Conservation (phyloP, 768 basidiomycete species). For the Coprinopsis sp. region DNA sequence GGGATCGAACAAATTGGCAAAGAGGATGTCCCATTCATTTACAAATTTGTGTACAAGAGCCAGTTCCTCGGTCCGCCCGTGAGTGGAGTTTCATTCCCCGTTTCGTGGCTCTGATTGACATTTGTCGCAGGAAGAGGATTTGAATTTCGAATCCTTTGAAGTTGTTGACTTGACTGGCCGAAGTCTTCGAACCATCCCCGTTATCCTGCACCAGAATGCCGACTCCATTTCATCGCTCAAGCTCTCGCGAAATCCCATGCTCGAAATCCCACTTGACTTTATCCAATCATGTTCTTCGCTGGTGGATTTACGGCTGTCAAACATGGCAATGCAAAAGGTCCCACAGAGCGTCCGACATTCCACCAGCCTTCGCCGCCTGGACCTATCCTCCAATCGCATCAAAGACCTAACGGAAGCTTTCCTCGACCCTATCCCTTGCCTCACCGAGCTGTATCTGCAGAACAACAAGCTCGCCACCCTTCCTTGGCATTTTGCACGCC, state of each 20-base stretch:
- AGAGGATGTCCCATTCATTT: slow-evolving; percentile 78
- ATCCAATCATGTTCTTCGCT: slow-evolving; percentile 82
- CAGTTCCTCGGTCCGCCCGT: slow-evolving; percentile 62
- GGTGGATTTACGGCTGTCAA: slow-evolving; percentile 78
- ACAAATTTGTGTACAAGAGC: slow-evolving; percentile 88
- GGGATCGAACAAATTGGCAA: slow-evolving; percentile 70
- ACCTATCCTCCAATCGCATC: slow-evolving; percentile 90
- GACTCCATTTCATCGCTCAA: slow-evolving; percentile 80
- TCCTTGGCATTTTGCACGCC: slow-evolving; percentile 78
- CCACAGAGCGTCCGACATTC: slow-evolving; percentile 80
- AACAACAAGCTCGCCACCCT: slow-evolving; percentile 90
- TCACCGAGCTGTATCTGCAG: slow-evolving; percentile 69
- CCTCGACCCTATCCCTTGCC: slow-evolving; percentile 68
- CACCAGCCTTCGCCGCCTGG: slow-evolving; percentile 68
- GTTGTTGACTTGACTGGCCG: slow-evolving; percentile 77
- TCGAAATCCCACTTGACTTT: slow-evolving; percentile 95
- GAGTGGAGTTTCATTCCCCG: slow-evolving; percentile 22
- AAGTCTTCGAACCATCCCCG: slow-evolving; percentile 83
- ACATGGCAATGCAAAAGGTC: slow-evolving; percentile 93
- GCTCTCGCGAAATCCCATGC: slow-evolving; percentile 90
- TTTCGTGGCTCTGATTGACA: slow-evolving; percentile 2
- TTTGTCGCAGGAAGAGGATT: slow-evolving; percentile 61
- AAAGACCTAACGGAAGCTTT: slow-evolving; percentile 82
- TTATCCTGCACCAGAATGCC: slow-evolving; percentile 79
- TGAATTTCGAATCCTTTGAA: slow-evolving; percentile 66